Conservation (phyloP, 2,329 filamentous ascomycete genomes). For the Aspergillus amoenus region DNA sequence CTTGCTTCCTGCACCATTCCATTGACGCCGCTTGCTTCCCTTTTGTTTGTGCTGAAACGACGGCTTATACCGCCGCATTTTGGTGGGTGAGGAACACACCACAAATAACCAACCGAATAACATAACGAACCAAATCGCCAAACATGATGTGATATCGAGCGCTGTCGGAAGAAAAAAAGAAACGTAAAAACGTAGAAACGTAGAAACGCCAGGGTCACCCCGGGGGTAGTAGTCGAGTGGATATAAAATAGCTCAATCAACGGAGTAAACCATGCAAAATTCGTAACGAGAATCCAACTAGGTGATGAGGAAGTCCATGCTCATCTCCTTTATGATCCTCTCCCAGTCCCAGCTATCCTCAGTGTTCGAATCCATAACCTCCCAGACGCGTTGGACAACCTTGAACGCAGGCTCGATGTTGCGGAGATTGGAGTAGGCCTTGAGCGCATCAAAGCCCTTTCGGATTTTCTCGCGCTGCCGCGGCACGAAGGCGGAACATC, state of each 20-base stretch:
- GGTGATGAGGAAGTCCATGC: slow-evolving; percentile 62
- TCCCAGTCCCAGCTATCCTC: slow-evolving; percentile 65
- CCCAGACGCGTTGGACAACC: slow-evolving; percentile 59
- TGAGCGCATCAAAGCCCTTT: slow-evolving; percentile 54
- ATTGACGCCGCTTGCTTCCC: neutral
- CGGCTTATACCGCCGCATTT: neutral
- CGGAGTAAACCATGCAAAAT: slow-evolving; percentile 15
- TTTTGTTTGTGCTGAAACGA: neutral
- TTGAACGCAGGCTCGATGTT: slow-evolving; percentile 58
- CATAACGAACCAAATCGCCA: neutral
- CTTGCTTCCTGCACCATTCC: too few relatives aligned
- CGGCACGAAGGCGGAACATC: slow-evolving; percentile 59
- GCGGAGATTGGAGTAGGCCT: slow-evolving; percentile 56
- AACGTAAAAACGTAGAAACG: neutral
- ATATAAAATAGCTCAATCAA: neutral
- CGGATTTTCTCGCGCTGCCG: slow-evolving; percentile 57
- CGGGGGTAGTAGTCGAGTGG: neutral
- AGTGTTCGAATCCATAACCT: slow-evolving; percentile 58
- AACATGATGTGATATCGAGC: slow-evolving; percentile 17
- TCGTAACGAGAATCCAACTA: slow-evolving; percentile 31
- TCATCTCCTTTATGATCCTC: slow-evolving; percentile 57
- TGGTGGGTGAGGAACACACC: neutral
- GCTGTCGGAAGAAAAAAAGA: too few relatives aligned
- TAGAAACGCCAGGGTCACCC: neutral
- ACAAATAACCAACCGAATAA: slow-evolving; percentile 4